These are phyloP conservation scores for Hyphopichia buzzinii DNA, from an alignment of 1,139 yeast species.

Conservation along the genomic window DNA sequence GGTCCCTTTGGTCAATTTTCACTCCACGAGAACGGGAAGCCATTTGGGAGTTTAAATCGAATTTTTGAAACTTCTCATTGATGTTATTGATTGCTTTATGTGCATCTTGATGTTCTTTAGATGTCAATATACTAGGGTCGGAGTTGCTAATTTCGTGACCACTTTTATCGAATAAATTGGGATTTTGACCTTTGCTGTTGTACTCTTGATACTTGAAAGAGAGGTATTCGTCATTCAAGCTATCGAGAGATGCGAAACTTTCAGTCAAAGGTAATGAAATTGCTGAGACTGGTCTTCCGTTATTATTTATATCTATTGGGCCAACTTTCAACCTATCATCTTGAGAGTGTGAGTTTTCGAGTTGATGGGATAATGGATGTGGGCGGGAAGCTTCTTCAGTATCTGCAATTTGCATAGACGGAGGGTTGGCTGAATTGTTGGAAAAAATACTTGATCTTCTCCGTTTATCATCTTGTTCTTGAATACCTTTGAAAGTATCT, in stretches of 20 bases:
- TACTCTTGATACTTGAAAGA: conserved; percentile 35
- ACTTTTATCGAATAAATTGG: neutral
- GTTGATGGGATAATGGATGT: conserved; percentile 6
- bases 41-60: conserved; percentile 41
- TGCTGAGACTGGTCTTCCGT: conserved; percentile 33
- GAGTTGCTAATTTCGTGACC: conserved; percentile 1
- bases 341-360: no score
- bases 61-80: conserved; percentile 35
- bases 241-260: conserved; percentile 75
- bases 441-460: conserved; percentile 39
- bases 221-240: conserved; percentile 61
- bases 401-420: conserved; percentile 13
- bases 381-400: conserved; percentile 4
- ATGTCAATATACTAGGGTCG: conserved; percentile 2
- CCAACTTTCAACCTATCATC: conserved; percentile 25
- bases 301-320: conserved; percentile 26
- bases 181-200: conserved; percentile 11
- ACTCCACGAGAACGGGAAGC: conserved; percentile 12
- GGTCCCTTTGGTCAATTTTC: conserved; percentile 7
- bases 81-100: conserved; percentile 13
- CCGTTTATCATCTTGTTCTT: conserved; percentile 45
- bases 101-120: conserved; percentile 4
- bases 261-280: conserved; percentile 63
- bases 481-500: conserved; percentile 51
- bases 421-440: conserved; percentile 12